Evolutionary conservation across 768 basidiomycete species (phyloP), one percentile per base, ranked within the genome.

Genomic region (Inosperma sp.): DNA sequence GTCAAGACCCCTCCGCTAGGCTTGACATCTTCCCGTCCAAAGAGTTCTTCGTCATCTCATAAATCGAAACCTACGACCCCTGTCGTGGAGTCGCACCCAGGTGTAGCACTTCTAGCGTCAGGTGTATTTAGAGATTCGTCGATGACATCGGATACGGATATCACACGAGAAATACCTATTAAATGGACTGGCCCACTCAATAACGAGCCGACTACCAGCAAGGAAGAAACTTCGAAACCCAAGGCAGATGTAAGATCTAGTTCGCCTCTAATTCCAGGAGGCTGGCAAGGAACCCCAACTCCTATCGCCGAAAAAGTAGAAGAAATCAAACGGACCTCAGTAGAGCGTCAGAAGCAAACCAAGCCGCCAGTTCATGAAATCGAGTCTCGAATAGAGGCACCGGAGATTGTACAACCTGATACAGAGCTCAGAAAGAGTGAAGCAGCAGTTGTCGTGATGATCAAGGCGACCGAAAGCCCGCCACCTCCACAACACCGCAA

Each of bases 41-140:
- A 56, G 1, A 41, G 52, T 39, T 57, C 56, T 30, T 50, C 55
- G 12, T 48, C 59, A 12, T 41, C 59, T 4, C 22, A 30, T 13
- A 42, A 41, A 34, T 22, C 22, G 23, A 31, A 33, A 14, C 52
- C 40, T 27, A 43, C 22, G 8, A 52, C 30, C 13, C 54, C 26
- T 47, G 48, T 16, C 31, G 36, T 23, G 45, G 58, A 51, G 14
- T 35, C 13, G 39, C 37, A 27, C 22, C 53, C 48, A 42, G 36
- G 22, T 51, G 52, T 44, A 5, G 72, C 72, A 4, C 75, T 86
- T 27, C 76, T 87, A 8, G 73, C 78, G 30, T 69, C 81, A 14
- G 76, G 74, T 17, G 76, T 77, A 23, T 87, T 86, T 65, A 75
- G 86, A 40, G 84, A 86, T 59, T 86, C 86, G 23, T 76, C 74